These are phyloP conservation scores for Sphagnum fallax DNA, from an alignment of 228 moss, liverwort and hornwort genomes.

Conservation along the genomic window DNA sequence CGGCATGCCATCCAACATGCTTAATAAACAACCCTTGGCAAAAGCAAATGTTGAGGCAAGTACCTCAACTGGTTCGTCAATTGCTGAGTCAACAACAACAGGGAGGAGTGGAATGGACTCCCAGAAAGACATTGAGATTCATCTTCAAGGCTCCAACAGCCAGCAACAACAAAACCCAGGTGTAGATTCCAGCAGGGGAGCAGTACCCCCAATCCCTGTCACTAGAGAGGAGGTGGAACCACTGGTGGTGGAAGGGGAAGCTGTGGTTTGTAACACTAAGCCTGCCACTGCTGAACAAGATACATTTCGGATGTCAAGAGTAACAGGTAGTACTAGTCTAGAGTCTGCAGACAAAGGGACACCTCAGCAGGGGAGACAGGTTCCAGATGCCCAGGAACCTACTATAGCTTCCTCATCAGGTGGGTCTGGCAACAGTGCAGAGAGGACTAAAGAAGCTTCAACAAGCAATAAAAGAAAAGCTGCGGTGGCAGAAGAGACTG, in stretches of 20 bases:
- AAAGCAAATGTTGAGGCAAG: conserved; percentile 30
- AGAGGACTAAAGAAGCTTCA: conserved; percentile 44
- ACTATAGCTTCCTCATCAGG: conserved; percentile 82
- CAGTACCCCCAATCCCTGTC: conserved; percentile 15
- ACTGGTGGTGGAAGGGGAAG: conserved; percentile 19
- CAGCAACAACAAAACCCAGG: conserved; percentile 27
- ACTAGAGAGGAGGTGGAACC: conserved; percentile 27
- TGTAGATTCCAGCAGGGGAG: conserved; percentile 42
- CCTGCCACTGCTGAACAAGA: conserved; percentile 28
- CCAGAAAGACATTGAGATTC: conserved; percentile 29
- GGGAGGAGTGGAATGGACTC: conserved; percentile 20
- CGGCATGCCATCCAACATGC: conserved; percentile 9
- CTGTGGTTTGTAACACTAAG: conserved; percentile 16
- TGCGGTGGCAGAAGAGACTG: conserved; percentile 67
- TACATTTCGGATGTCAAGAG: conserved; percentile 31
- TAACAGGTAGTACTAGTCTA: conserved; percentile 19
- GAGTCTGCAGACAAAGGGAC: conserved; percentile 30
- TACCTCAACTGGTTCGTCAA: conserved; percentile 62
- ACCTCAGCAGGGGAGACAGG: conserved; percentile 19
- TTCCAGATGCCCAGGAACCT: conserved; percentile 57
- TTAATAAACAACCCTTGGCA: conserved; percentile 29
- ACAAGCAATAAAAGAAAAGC: conserved; percentile 47
- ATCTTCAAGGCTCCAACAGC: conserved; percentile 16
- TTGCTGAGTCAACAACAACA: conserved; percentile 60
- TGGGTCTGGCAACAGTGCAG: conserved; percentile 64